These are phyloP conservation scores for Taxawa tesnikishii DNA, from an alignment of 2,329 filamentous ascomycete species.

Conservation along the genomic window DNA sequence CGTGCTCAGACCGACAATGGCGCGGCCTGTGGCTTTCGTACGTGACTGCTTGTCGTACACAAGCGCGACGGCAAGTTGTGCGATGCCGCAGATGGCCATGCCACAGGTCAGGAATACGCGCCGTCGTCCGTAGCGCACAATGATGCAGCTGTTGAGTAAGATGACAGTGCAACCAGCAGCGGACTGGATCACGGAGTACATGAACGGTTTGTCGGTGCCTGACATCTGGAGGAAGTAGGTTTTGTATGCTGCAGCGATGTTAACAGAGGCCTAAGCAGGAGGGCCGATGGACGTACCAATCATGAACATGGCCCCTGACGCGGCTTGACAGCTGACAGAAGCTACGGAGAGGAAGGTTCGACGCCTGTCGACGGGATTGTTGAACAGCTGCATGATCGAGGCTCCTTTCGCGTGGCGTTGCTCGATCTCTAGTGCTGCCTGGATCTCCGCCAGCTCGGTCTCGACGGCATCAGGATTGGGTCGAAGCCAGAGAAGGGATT, in stretches of 20 bases:
- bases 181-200: conserved; percentile 43
- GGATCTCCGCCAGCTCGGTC: conserved; percentile 15
- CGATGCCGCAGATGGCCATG: conserved; percentile 38
- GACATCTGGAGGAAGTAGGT: conserved; percentile 52
- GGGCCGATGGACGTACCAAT: conserved; percentile 13
- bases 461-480: conserved; percentile 9
- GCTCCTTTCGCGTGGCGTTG: conserved; percentile 16
- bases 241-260: no score
- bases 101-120: conserved; percentile 41
- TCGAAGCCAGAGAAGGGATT: conserved; percentile 11
- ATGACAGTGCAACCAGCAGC: conserved; percentile 44
- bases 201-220: conserved; percentile 41
- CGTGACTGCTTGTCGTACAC: conserved; percentile 36
- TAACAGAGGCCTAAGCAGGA: background rate
- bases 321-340: conserved; percentile 22
- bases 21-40: conserved; percentile 26
- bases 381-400: conserved; percentile 23
- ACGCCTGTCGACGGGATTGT: conserved; percentile 19
- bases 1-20: conserved; percentile 40
- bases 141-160: conserved; percentile 37
- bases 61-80: conserved; percentile 43
- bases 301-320: conserved; percentile 26
- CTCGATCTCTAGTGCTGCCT: conserved; percentile 21
- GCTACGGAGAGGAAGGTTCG: conserved; percentile 22
- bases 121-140: conserved; percentile 40